A percentile compares a stretch with the other conserved stretches of the same genome.
Evolutionary conservation across 768 basidiomycete genomes (phyloP).

Genomic region (Paxillus rubicundulus): DNA sequence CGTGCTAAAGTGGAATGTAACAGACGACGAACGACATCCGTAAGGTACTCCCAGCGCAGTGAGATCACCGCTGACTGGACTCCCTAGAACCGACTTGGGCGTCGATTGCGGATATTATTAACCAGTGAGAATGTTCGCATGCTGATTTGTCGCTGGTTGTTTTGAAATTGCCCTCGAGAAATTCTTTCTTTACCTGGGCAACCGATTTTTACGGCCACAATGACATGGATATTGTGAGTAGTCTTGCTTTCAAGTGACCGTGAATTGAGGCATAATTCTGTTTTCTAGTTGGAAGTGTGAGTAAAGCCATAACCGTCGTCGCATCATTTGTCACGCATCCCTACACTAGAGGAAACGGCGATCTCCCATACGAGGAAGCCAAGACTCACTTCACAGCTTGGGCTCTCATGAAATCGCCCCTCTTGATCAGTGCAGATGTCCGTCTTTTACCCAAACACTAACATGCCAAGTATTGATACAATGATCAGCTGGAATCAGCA

Average conservation of each 20-base stretch:
- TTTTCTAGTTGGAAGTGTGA: slow-evolving; percentile 53
- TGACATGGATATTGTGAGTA: slow-evolving; percentile 62
- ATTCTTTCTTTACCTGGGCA: slow-evolving; percentile 61
- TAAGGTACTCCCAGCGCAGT: slow-evolving; percentile 14
- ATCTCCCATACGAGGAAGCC: slow-evolving; percentile 57
- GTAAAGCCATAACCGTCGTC: slow-evolving; percentile 7
- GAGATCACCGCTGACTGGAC: not conserved
- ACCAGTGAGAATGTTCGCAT: slow-evolving; percentile 38
- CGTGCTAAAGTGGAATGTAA: slow-evolving; percentile 2
- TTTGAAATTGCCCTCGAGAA: slow-evolving; percentile 37
- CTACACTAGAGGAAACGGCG: slow-evolving; percentile 54
- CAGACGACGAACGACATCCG: slow-evolving; percentile 54
- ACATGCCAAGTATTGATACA: slow-evolving; percentile 4
- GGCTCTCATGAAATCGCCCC: slow-evolving; percentile 68
- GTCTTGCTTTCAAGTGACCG: not conserved
- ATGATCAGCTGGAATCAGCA: slow-evolving; percentile 46
- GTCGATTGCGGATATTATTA: slow-evolving; percentile 51
- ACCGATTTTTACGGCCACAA: slow-evolving; percentile 68
- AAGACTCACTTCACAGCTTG: slow-evolving; percentile 74
- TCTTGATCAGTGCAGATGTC: slow-evolving; percentile 61
- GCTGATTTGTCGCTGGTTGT: not conserved
- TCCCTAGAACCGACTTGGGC: slow-evolving; percentile 45
- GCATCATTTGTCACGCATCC: not conserved
- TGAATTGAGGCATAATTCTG: slow-evolving; percentile 1
- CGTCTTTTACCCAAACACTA: slow-evolving; percentile 14